Evolutionary conservation across 495 filamentous ascomycete species (phyloP).

Genomic region (Xylaria cubensis): DNA sequence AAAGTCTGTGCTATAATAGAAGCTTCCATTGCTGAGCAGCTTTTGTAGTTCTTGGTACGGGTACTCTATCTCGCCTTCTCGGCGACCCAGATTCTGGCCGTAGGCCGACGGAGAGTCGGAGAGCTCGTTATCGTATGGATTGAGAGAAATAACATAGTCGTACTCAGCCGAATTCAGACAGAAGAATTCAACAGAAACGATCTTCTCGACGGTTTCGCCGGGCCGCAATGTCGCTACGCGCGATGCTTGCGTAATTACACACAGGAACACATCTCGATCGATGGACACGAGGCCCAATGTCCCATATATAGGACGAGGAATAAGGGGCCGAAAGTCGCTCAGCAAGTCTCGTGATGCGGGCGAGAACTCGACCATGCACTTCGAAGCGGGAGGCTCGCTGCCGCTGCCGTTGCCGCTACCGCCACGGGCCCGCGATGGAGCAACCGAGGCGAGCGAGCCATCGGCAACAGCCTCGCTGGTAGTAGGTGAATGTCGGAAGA

Average conservation of each 20-base stretch:
- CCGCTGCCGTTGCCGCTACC: slow-evolving; percentile 26
- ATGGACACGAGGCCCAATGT: slow-evolving; percentile 91
- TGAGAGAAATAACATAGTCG: slow-evolving; percentile 72
- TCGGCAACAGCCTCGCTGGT: slow-evolving; percentile 59
- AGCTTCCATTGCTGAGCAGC: slow-evolving; percentile 90
- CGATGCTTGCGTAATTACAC: slow-evolving; percentile 79
- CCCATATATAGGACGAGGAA: slow-evolving; percentile 77
- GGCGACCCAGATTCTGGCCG: slow-evolving; percentile 63
- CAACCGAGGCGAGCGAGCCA: slow-evolving; percentile 56
- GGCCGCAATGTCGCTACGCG: slow-evolving; percentile 83
- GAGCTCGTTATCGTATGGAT: slow-evolving; percentile 54
- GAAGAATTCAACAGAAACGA: slow-evolving; percentile 88
- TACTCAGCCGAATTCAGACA: slow-evolving; percentile 86
- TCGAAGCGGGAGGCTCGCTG: slow-evolving; percentile 52
- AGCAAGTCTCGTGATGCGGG: slow-evolving; percentile 69
- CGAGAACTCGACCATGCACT: slow-evolving; percentile 89
- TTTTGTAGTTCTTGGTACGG: slow-evolving; percentile 90
- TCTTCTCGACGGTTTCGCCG: slow-evolving; percentile 86
- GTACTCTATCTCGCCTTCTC: slow-evolving; percentile 76
- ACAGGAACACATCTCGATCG: slow-evolving; percentile 85
- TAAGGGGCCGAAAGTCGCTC: slow-evolving; percentile 73
- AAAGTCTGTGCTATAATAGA: slow-evolving; percentile 97
- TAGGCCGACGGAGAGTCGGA: slow-evolving; percentile 59
- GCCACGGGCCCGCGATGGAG: slow-evolving; percentile 47
- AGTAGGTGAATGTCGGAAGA: slow-evolving; percentile 75